phyloP scores from a whole-genome alignment of 2,329 filamentous ascomycete species.

The Exophiala viscosa region DNA sequence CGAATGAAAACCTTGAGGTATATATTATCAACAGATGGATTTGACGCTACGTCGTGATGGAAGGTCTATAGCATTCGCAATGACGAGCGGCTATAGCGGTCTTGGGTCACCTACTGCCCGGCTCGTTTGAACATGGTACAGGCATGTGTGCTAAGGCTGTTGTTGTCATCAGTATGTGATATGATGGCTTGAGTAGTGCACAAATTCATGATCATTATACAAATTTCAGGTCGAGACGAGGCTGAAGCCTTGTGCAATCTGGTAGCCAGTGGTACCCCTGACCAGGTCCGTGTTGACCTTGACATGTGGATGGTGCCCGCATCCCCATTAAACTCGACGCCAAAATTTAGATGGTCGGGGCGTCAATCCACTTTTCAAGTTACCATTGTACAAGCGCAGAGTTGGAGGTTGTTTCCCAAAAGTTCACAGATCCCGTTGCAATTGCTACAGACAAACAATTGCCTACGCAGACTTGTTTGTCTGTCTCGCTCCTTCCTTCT shows the following conservation, averaged over 20 bases:
- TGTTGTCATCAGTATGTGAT: slow-evolving; percentile 22
- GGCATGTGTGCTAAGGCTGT: slow-evolving; percentile 10
- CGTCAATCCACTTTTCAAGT: neutral
- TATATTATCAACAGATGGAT: slow-evolving; percentile 10
- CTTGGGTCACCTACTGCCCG: no score
- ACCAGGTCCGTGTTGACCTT: neutral
- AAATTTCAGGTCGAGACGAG: neutral
- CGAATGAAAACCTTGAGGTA: slow-evolving; percentile 3
- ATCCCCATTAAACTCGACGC: neutral
- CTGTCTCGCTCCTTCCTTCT: neutral
- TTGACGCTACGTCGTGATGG: slow-evolving; percentile 2
- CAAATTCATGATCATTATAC: slow-evolving; percentile 19
- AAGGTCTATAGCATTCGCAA: neutral
- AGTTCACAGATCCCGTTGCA: no score
- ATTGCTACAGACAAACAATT: no score
- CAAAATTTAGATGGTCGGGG: neutral
- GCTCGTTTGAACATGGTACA: slow-evolving; percentile 1
- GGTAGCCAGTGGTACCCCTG: neutral
- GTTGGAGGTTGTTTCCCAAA: no score
- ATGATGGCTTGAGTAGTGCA: slow-evolving; percentile 20
- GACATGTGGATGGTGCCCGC: slow-evolving; percentile 1
- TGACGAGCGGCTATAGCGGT: slow-evolving; percentile 1
- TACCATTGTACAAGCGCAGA: neutral
- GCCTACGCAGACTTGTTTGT: no score
- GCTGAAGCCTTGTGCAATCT: neutral